Percentiles rank a stretch among this genome's conserved stretches.
These are phyloP conservation scores for Ogataea populi-albae DNA, from an alignment of 805 yeast species.

Conservation along the genomic window DNA sequence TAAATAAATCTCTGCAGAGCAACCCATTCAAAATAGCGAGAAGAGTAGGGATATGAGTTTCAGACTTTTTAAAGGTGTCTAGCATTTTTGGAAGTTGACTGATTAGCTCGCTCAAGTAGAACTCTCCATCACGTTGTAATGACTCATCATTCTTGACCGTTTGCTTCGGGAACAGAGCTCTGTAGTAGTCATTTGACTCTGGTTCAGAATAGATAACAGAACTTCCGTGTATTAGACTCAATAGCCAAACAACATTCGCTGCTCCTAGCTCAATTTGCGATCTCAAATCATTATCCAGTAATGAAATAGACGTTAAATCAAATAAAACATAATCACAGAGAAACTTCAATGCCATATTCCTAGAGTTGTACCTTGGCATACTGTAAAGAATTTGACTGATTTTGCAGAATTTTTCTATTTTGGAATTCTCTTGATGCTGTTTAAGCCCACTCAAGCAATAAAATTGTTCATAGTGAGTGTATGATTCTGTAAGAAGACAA, in stretches of 20 bases:
- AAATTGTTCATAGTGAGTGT: slow-evolving; percentile 20
- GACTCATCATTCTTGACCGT: slow-evolving; percentile 8
- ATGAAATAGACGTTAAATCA: slow-evolving; percentile 40
- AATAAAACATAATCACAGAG: slow-evolving; percentile 40
- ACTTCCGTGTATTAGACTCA: slow-evolving; percentile 43
- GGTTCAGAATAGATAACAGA: slow-evolving; percentile 30
- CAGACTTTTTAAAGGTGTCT: slow-evolving; percentile 12
- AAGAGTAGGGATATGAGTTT: slow-evolving; percentile 10
- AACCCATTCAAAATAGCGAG: slow-evolving; percentile 13
- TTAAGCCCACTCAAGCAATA: slow-evolving; percentile 14
- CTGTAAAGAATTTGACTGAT: slow-evolving; percentile 36
- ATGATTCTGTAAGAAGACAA: slow-evolving; percentile 30
- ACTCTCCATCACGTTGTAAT: slow-evolving; percentile 14
- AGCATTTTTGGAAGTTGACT: slow-evolving; percentile 19
- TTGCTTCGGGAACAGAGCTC: slow-evolving; percentile 16
- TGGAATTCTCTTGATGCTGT: slow-evolving; percentile 13
- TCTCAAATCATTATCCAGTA: slow-evolving; percentile 33
- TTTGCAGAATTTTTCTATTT: slow-evolving; percentile 17
- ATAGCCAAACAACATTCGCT: slow-evolving; percentile 32
- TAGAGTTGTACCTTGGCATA: slow-evolving; percentile 31
- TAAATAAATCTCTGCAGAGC: slow-evolving; percentile 17
- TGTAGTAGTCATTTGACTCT: slow-evolving; percentile 16
- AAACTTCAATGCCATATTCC: slow-evolving; percentile 36
- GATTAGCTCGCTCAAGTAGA: slow-evolving; percentile 17
- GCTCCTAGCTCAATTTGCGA: slow-evolving; percentile 21